Percentiles rank a stretch among this genome's conserved stretches.
phyloP scores from a whole-genome alignment of 1,284 basidiomycete genomes.

The Ustilago cynodontis region DNA sequence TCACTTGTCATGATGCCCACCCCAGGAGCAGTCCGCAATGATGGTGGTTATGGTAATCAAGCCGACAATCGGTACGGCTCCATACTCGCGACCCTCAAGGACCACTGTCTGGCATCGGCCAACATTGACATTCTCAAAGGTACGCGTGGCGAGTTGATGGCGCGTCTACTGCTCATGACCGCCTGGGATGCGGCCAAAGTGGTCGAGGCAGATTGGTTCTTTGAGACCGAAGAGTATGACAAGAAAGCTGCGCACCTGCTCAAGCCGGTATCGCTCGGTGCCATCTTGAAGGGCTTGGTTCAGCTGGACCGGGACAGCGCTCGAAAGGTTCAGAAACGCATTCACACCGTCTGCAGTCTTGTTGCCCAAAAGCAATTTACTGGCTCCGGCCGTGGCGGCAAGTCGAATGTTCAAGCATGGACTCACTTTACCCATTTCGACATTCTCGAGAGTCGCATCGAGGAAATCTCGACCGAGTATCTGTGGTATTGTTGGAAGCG shows the following conservation, averaged over 20 bases:
- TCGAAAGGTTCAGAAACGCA: too few relatives aligned
- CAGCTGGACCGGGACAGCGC: too few relatives aligned
- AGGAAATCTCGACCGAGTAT: neutral
- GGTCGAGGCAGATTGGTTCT: too few relatives aligned
- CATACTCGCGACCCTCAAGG: conserved; percentile 4
- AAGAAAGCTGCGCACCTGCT: too few relatives aligned
- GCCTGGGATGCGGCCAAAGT: conserved; percentile 10
- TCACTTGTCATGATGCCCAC: conserved; percentile 8
- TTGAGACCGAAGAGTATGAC: too few relatives aligned
- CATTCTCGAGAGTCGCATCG: neutral
- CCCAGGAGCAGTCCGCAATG: neutral
- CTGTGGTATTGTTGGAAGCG: conserved; percentile 13
- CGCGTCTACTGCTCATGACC: conserved; percentile 2
- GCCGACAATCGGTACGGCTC: neutral
- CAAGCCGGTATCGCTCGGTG: too few relatives aligned
- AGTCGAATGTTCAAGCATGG: conserved; percentile 1
- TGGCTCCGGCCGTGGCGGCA: neutral
- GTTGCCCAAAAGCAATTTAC: too few relatives aligned
- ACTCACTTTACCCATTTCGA: conserved; percentile 9
- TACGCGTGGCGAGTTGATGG: conserved; percentile 4
- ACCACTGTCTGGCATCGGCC: neutral
- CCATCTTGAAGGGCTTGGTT: too few relatives aligned
- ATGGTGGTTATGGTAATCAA: too few relatives aligned
- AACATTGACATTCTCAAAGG: conserved; percentile 13
- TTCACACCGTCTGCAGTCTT: too few relatives aligned